Evolutionary conservation across 2,329 filamentous ascomycete species (phyloP), one percentile per base, ranked within the genome.

Genomic region (Phoma herbarum): DNA sequence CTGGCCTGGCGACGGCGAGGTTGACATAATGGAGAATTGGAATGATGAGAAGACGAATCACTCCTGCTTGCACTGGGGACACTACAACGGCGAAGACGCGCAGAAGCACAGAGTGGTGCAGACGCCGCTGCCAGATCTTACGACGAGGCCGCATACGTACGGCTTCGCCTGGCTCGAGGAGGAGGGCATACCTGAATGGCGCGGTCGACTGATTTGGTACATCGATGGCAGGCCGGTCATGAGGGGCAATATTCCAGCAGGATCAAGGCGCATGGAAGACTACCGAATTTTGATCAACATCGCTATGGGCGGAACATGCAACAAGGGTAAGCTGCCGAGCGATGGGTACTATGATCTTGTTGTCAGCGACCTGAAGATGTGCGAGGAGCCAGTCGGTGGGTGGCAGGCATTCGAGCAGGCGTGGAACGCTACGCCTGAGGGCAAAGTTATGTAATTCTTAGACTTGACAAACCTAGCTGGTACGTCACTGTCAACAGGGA

Each of bases 21-120:
- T 88, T 12, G 85, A 88, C 69, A 85, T 88, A 45, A 82, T 85
- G 39, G 85, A 88, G 73, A 82, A 79, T n/a, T 88, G 85, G 85
- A 86, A 87, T 61, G 85, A 81, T 18, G 83, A 86, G 59, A 69
- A 72, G 31, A 77, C 82, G 46, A 88, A 88, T 67, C 82, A 84
- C 53, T 79, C 79, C 0, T 88, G 85, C 66, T 75, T 88, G 47
- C 85, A 88, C 64, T 88, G 85, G 85, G 85, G 85, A 3, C 78
- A 80, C 53, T 84, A 77, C 75, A 83, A 75, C 64, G 84, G 77
- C 57, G 75, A 85, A 56, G 85, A 88, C 65, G 78, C 78, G 52
- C 74, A 83, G 59, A 87, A 87, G 73, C 85, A 88, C 59, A 80
- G 84, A 7, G 84, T 86, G 1, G 64, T 82, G 2, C 80, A 82